phyloP scores from a whole-genome alignment of 2,329 filamentous ascomycete species.

The Nemania sp. region DNA sequence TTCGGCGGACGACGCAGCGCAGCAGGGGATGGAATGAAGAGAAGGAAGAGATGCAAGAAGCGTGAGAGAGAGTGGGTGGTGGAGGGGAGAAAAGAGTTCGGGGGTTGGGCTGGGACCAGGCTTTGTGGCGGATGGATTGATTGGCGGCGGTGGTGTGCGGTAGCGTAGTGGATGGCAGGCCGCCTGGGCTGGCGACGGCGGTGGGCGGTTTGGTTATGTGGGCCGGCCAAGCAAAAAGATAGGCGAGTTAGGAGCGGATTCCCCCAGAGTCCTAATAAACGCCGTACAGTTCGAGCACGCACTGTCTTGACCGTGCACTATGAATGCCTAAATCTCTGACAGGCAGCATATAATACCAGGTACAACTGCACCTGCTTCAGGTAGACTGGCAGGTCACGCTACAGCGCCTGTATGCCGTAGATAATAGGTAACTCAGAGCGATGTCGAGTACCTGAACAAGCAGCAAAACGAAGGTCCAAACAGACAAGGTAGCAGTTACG shows the following conservation, averaged over 20 bases:
- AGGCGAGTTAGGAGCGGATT: slow-evolving; percentile 7
- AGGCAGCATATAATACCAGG: background rate
- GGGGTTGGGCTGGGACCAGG: slow-evolving; percentile 33
- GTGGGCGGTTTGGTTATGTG: slow-evolving; percentile 18
- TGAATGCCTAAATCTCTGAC: too few species aligned
- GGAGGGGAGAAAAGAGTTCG: slow-evolving; percentile 27
- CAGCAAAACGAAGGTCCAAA: slow-evolving; percentile 2
- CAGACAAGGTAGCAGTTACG: slow-evolving; percentile 25
- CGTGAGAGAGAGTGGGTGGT: slow-evolving; percentile 36
- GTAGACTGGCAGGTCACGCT: too few species aligned
- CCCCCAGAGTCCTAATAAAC: slow-evolving; percentile 8
- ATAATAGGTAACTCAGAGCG: background rate
- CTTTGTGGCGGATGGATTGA: slow-evolving; percentile 22
- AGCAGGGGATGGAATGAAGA: slow-evolving; percentile 19
- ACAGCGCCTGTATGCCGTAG: too few species aligned
- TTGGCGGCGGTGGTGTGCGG: slow-evolving; percentile 19
- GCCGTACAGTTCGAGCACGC: slow-evolving; percentile 4
- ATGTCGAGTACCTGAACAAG: background rate
- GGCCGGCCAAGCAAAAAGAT: slow-evolving; percentile 8
- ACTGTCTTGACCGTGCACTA: slow-evolving; percentile 2
- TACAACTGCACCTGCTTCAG: background rate
- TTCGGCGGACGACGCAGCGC: slow-evolving; percentile 26
- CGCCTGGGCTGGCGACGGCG: slow-evolving; percentile 15
- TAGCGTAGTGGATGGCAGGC: slow-evolving; percentile 12
- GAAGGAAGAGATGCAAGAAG: slow-evolving; percentile 29